Evolutionary conservation across 352 stramenopile genomes (phyloP).

Genomic region (Albugo candida): DNA sequence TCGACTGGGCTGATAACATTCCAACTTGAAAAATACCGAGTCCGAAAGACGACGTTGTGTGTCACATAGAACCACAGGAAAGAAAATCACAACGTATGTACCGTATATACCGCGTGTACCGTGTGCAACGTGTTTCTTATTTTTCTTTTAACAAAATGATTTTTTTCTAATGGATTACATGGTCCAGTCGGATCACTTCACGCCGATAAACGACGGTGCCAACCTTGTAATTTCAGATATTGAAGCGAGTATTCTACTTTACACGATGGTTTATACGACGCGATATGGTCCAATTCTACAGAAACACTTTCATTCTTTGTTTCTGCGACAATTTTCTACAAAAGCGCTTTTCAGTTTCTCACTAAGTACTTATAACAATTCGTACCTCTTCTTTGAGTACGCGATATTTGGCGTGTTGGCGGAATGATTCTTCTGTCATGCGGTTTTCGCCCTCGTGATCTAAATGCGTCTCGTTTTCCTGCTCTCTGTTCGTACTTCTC

Average conservation of each 20-base stretch:
- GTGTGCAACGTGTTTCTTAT: too few species aligned
- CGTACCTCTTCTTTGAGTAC: constrained; percentile 41
- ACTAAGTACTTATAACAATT: not conserved
- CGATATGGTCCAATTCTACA: constrained; percentile 20
- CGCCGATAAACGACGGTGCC: constrained; percentile 12
- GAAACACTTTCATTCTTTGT: constrained; percentile 11
- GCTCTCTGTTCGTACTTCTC: not conserved
- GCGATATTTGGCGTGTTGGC: constrained; percentile 36
- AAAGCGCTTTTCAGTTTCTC: not conserved
- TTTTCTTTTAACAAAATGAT: too few species aligned
- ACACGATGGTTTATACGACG: constrained; percentile 38
- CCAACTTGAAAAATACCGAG: too few species aligned
- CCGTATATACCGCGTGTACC: too few species aligned
- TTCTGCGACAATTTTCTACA: constrained; percentile 5
- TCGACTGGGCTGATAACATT: too few species aligned
- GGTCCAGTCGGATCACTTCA: too few species aligned
- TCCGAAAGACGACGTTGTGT: too few species aligned
- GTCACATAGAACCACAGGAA: too few species aligned
- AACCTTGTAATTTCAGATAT: constrained; percentile 21
- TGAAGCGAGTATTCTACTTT: constrained; percentile 39
- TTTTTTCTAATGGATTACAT: too few species aligned
- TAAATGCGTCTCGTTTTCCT: not conserved
- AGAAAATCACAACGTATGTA: too few species aligned
- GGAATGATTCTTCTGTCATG: constrained; percentile 50
- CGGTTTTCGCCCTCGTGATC: constrained; percentile 19